Evolutionary conservation across 2,329 filamentous ascomycete genomes (phyloP).

Genomic region (Pseudocercospora pini-densiflorae): DNA sequence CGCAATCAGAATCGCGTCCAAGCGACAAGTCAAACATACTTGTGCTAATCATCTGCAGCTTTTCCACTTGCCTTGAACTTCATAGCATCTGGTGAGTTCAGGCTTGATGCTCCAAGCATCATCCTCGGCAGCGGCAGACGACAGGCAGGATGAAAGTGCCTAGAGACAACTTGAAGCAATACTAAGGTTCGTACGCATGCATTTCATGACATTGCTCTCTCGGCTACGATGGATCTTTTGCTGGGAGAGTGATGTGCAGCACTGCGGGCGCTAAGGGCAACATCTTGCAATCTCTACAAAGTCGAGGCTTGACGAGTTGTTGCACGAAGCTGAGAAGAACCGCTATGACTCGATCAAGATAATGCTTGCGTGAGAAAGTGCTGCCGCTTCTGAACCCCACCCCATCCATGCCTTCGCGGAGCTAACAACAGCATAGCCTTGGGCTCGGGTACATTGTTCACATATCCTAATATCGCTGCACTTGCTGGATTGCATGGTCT

Average conservation of each 20-base stretch:
- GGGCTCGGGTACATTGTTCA: conserved; percentile 81
- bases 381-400: conserved; percentile 72
- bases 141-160: neutral
- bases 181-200: conserved; percentile 29
- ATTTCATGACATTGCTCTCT: conserved; percentile 24
- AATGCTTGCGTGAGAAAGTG: conserved; percentile 99
- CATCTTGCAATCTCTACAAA: neutral
- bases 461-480: conserved; percentile 79
- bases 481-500: conserved; percentile 80
- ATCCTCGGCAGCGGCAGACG: conserved; percentile 20
- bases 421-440: conserved; percentile 60
- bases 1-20: neutral
- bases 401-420: conserved; percentile 40
- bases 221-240: neutral
- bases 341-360: conserved; percentile 98
- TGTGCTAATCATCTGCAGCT: conserved; percentile 55
- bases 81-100: conserved; percentile 86
- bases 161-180: conserved; percentile 1
- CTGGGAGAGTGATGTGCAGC: conserved; percentile 50
- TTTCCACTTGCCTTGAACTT: conserved; percentile 85
- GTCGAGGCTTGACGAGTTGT: conserved; percentile 3
- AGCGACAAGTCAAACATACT: conserved; percentile 39
- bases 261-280: conserved; percentile 80
- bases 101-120: conserved; percentile 19
- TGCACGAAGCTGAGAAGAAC: conserved; percentile 87